A percentile compares a stretch with the other conserved stretches of the same genome.
phyloP scores from a whole-genome alignment of 2,329 filamentous ascomycete species.

The Domatiomyces globalis region DNA sequence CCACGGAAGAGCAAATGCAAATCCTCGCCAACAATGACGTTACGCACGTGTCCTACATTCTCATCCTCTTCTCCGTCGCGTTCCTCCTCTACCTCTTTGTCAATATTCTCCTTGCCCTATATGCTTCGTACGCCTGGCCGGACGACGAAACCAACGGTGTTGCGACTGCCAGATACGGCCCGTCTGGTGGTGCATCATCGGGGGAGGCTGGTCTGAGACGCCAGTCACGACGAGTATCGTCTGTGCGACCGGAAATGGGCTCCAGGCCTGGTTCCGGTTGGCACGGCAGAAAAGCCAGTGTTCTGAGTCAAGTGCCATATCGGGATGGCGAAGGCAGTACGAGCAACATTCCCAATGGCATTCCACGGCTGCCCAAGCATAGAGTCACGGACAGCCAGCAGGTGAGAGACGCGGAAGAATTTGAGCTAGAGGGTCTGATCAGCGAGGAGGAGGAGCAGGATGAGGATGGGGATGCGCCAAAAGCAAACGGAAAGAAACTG shows the following conservation, averaged over 20 bases:
- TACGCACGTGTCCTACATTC: constrained; percentile 79
- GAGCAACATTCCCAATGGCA: constrained; percentile 5
- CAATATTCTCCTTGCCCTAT: constrained; percentile 72
- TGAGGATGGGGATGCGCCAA: constrained; percentile 24
- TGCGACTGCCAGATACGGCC: background rate
- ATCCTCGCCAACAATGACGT: constrained; percentile 60
- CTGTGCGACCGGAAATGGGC: background rate
- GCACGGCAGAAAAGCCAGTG: constrained; percentile 18
- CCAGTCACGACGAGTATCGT: constrained; percentile 6
- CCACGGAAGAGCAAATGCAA: constrained; percentile 89
- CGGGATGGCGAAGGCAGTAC: background rate
- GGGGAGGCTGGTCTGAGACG: background rate
- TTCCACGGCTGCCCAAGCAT: constrained; percentile 10
- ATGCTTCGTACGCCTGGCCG: constrained; percentile 50
- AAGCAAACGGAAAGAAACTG: background rate
- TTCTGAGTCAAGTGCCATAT: background rate
- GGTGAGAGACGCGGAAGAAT: constrained; percentile 73
- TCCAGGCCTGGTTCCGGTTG: constrained; percentile 5
- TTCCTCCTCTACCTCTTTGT: constrained; percentile 85
- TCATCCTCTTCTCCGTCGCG: constrained; percentile 80
- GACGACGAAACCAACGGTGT: constrained; percentile 20
- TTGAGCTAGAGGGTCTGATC: constrained; percentile 80
- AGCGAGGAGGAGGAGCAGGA: constrained; percentile 84
- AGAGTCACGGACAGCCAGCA: constrained; percentile 28
- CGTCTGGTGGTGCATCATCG: background rate